Base-by-base conservation (phyloP, 1,139 yeast species). In the Yamadazyma sp. region DNA sequence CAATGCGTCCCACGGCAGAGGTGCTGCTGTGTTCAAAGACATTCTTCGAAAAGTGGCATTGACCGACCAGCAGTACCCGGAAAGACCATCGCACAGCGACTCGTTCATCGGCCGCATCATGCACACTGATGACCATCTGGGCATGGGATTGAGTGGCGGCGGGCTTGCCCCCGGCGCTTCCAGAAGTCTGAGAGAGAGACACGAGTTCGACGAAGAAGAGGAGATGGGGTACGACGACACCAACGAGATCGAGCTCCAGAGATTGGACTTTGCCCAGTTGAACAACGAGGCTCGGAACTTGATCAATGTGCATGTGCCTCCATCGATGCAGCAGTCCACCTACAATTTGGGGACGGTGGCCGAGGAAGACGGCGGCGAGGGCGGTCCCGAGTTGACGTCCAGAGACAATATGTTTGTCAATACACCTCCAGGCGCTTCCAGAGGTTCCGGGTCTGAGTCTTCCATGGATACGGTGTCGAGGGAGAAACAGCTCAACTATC, bases 131-230 rank as follows among this genome's bases (percentile, higher is more conserved):
- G 55, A 53, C 26, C 56, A 56, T 16, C 29, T 20, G n/a, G 48
- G 49, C 11, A 55, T 55, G 3, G 61, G 69, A 1, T 41, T 66
- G 22, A 52, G 70, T 34, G 74, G 74, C 2, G 76, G 76, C 10
- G 77, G 76, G 0, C 48, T 71, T 45, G 63, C 58, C 0, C 76
- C 77, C 0, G 77, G 76, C 0, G 77, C 73, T 2, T 43, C 65
- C 1, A 35, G 45, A 32, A 31, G 35, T 5, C 48, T 58, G 4
- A 41, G 54, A 16, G 66, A 58, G 17, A 5, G 17, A 12, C 49
- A 46, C 14, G 43, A 46, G 4, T 58, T 54, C 33, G 55, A 53
- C 40, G 61, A 53, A 34, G 54, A 48, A 49, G 56, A 45, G 46
- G 48, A 49, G 39, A 60, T 55, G n/a, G 43, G 39, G 36, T 52